Percentiles rank a stretch among this genome's conserved stretches.
phyloP scores from a whole-genome alignment of 164 flowering plant species.

The Aristolochia fimbriata region DNA sequence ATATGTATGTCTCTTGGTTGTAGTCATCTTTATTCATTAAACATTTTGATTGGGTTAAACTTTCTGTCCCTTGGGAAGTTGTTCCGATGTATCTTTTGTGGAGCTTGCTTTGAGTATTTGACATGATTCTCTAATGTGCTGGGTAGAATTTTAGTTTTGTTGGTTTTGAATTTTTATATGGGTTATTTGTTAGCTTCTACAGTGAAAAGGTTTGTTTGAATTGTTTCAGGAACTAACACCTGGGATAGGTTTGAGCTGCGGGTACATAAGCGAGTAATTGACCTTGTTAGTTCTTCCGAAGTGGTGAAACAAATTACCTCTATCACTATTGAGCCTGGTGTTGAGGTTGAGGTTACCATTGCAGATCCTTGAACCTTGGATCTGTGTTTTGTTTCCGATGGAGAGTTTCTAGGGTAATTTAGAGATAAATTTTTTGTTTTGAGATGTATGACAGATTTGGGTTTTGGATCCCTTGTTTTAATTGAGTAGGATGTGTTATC shows the following conservation, averaged over 20 bases:
- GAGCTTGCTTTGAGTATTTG: no score
- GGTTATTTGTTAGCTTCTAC: background rate
- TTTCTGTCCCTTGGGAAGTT: no score
- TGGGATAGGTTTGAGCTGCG: conserved; percentile 89
- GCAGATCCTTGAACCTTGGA: conserved; percentile 35
- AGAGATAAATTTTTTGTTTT: background rate
- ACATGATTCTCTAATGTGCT: no score
- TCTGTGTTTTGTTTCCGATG: background rate
- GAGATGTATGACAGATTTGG: background rate
- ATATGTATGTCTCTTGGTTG: no score
- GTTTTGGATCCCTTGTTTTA: no score
- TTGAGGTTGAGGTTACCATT: conserved; percentile 87
- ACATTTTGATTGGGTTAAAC: no score
- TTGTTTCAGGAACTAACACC: conserved; percentile 77
- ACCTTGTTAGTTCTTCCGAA: conserved; percentile 77
- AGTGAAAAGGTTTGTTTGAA: background rate
- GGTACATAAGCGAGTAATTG: conserved; percentile 86
- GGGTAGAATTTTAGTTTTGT: background rate
- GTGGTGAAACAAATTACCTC: conserved; percentile 89
- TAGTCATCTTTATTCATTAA: no score
- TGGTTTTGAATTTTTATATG: background rate
- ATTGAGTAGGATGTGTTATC: no score
- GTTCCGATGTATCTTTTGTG: no score
- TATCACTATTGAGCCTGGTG: conserved; percentile 89
- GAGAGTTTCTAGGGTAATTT: no score